Percentiles rank a stretch among this genome's conserved stretches.
Conservation (phyloP, 805 yeast genomes). For the Suhomyces xylopsoci region DNA sequence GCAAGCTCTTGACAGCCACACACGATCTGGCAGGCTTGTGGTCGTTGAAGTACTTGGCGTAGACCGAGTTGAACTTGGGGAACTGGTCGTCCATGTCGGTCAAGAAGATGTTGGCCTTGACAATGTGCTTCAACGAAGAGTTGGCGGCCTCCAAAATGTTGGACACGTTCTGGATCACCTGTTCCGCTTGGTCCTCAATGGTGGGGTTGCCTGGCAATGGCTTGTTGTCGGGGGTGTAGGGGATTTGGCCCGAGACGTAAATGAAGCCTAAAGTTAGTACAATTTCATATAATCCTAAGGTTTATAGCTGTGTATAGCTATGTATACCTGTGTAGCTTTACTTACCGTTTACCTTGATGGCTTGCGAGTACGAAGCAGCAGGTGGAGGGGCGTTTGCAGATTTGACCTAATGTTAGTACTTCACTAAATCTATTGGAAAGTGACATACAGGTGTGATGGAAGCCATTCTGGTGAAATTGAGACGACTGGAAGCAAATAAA, state of each 20-base stretch:
- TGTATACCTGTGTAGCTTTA: neutral
- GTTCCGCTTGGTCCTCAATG: conserved; percentile 75
- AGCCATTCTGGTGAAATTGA: conserved; percentile 19
- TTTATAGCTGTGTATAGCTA: no score
- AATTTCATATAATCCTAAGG: no score
- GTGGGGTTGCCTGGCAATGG: conserved; percentile 66
- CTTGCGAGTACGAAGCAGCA: conserved; percentile 96
- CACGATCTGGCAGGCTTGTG: conserved; percentile 97
- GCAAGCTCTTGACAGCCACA: conserved; percentile 90
- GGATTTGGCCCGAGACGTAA: conserved; percentile 94
- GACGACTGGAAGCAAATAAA: conserved; percentile 9
- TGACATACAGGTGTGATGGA: conserved; percentile 33
- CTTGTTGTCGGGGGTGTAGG: conserved; percentile 78
- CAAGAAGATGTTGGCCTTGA: conserved; percentile 85
- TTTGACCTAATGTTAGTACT: conserved; percentile 43
- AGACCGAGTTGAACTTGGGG: conserved; percentile 80
- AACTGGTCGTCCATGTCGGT: conserved; percentile 82
- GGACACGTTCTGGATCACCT: conserved; percentile 62
- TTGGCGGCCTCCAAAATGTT: conserved; percentile 81
- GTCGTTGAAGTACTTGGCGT: conserved; percentile 67
- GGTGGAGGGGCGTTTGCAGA: conserved; percentile 90
- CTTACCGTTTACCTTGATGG: conserved; percentile 74
- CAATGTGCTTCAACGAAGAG: conserved; percentile 77
- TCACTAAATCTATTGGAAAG: neutral
- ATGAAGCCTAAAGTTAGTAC: conserved; percentile 55